Percentiles rank a stretch among this genome's conserved stretches.
These are phyloP conservation scores for Rubus idaeus DNA, from an alignment of 306 rosid species.

Conservation along the genomic window DNA sequence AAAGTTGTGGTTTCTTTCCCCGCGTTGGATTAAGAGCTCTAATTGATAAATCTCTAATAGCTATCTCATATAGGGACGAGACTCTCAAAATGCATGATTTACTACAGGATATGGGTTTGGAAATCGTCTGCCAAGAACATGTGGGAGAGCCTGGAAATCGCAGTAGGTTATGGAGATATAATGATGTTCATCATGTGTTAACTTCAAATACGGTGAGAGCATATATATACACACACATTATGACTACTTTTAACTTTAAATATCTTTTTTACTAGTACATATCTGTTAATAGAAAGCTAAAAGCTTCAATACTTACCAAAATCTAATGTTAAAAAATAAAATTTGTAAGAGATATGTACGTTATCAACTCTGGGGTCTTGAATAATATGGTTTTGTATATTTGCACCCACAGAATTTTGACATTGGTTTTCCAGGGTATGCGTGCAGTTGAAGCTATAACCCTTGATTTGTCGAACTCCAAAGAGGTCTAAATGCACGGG, in stretches of 20 bases:
- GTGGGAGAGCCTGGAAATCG: too few relatives aligned
- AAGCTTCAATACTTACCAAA: not conserved
- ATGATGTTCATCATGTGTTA: constrained; percentile 6
- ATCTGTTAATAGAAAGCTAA: not conserved
- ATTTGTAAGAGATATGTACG: too few relatives aligned
- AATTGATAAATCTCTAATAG: constrained; percentile 38
- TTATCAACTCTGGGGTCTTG: not conserved
- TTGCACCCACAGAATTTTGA: not conserved
- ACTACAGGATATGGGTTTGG: constrained; percentile 19
- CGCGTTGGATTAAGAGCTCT: constrained; percentile 11
- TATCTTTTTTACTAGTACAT: too few relatives aligned
- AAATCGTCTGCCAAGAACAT: too few relatives aligned
- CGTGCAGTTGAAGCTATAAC: constrained; percentile 16
- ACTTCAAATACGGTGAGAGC: not conserved
- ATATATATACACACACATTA: not conserved
- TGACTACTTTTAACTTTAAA: too few relatives aligned
- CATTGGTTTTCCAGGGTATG: not conserved
- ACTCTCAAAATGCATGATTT: not conserved
- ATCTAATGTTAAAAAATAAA: too few relatives aligned
- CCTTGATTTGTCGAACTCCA: not conserved
- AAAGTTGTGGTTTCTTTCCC: constrained; percentile 23
- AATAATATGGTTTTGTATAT: not conserved
- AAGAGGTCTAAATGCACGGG: constrained; percentile 14
- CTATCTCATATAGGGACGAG: not conserved
- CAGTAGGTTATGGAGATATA: not conserved